These are phyloP conservation scores for Aspergillus spinulosporus DNA, from an alignment of 2,329 filamentous ascomycete species.

Conservation along the genomic window DNA sequence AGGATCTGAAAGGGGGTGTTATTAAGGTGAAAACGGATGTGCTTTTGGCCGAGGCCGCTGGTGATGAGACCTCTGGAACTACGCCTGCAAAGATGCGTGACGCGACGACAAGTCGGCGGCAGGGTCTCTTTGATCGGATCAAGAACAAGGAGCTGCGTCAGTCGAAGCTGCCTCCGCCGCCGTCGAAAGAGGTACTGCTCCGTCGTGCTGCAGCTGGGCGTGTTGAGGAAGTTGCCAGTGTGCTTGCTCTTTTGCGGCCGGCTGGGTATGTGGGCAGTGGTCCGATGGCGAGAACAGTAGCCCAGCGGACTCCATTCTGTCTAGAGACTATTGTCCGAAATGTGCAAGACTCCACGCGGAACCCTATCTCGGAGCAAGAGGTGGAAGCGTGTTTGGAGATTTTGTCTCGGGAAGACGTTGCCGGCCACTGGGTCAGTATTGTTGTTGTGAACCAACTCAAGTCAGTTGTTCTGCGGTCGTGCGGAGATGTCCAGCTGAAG, in stretches of 20 bases:
- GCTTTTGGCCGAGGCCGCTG: conserved; percentile 25
- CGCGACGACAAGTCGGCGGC: conserved; percentile 41
- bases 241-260: conserved; percentile 63
- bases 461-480: conserved; percentile 50
- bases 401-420: conserved; percentile 48
- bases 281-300: conserved; percentile 32
- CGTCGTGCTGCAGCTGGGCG: conserved; percentile 67
- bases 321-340: conserved; percentile 64
- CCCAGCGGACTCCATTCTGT: conserved; percentile 63
- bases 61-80: conserved; percentile 14
- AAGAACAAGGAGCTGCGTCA: conserved; percentile 63
- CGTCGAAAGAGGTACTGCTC: conserved; percentile 57
- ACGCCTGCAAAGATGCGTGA: conserved; percentile 28
- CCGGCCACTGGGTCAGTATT: conserved; percentile 52
- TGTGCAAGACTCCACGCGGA: conserved; percentile 65
- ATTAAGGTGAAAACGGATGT: conserved; percentile 40
- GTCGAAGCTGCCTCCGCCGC: conserved; percentile 49
- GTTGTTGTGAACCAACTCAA: conserved; percentile 48
- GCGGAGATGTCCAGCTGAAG: conserved; percentile 36
- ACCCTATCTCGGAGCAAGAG: conserved; percentile 52
- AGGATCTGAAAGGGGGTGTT: conserved; percentile 42
- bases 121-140: conserved; percentile 73
- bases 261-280: conserved; percentile 35
- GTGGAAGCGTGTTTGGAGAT: conserved; percentile 50
- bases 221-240: conserved; percentile 65